Base-by-base conservation (phyloP, 306 rosid species). In the Oxytropis ochrocephala region DNA sequence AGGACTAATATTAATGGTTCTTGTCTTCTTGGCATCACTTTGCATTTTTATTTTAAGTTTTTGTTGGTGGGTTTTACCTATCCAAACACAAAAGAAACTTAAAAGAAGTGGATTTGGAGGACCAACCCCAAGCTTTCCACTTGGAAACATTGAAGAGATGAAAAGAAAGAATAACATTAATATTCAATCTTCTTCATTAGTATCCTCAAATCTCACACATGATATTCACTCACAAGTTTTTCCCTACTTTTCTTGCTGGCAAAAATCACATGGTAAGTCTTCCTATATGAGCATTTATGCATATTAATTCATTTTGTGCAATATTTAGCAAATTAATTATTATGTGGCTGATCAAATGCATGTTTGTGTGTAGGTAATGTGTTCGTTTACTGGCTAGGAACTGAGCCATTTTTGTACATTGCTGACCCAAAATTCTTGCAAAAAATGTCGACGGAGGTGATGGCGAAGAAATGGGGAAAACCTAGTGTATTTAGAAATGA, bases 391-490 rank as follows among this genome's bases (percentile, higher is more conserved):
- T 91, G 96, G 97, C 56, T 91, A 27, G 97, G 97, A 0, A 89
- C 96, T 14, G 96, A 89, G 71, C 97, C 97, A 66, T 91, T 91
- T 68, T 59, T 91, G 64, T 91, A 89, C 38, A 59, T 91, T 41
- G 94, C 91, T 7, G 94, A 91, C 0, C 80, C 97, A 21, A 87
- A 78, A 42, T 85, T 91, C 36, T 67, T 91, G 64, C 87, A 87
- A 81, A 84, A 82, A 62, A 77, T 87, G 84, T 91, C 97, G 0
- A 60, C 67, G 5, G 84, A 73, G 70, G 96, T 91, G 1, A 17
- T 84, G 77, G 96, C 85, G 0, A 89, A 85, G 82, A 65, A 81
- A 13, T 91, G 97, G 97, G 97, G 97, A 10, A 91, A 91, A 59
- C 97, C 96, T 2, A 74, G 81, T 2, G 96, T 91, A 35, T 91